Conservation (phyloP, 257 asterid species). For the Nicotiana undulata region DNA sequence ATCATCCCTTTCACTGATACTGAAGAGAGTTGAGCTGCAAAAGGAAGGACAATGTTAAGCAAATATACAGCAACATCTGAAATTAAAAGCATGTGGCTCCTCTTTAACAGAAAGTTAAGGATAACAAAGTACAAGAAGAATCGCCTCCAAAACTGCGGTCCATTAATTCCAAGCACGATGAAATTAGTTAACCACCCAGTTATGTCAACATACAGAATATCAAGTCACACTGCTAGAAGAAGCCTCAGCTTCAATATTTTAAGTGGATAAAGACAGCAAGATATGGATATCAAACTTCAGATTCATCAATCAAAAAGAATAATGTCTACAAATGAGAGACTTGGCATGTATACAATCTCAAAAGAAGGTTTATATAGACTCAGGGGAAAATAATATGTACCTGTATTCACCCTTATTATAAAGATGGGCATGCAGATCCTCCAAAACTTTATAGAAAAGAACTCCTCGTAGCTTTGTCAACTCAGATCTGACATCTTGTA, state of each 20-base stretch:
- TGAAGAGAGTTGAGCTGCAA: constrained; percentile 67
- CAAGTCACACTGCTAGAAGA: not conserved
- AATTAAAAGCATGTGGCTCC: not conserved
- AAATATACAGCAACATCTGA: constrained; percentile 6
- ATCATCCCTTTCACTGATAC: constrained; percentile 65
- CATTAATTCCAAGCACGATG: not conserved
- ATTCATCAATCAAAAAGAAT: not conserved
- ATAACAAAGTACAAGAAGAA: not conserved
- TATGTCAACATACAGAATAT: not conserved
- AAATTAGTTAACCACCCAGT: not conserved
- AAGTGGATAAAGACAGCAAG: not conserved
- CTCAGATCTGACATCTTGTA: constrained; percentile 98
- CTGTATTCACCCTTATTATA: constrained; percentile 93
- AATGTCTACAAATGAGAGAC: not conserved
- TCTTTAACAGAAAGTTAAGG: not conserved
- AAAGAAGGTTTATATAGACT: constrained; percentile 7
- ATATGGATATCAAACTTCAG: not conserved
- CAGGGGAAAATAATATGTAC: constrained; percentile 28
- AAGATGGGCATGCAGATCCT: constrained; percentile 95
- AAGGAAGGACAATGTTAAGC: not conserved
- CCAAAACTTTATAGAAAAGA: constrained; percentile 91
- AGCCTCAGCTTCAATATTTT: constrained; percentile 1
- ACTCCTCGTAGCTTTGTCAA: constrained; percentile 85
- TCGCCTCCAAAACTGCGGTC: not conserved
- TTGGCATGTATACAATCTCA: not conserved